Percentiles rank a stretch among this genome's conserved stretches.
Conservation (phyloP, 2,329 filamentous ascomycete genomes). For the Capronia americana region DNA sequence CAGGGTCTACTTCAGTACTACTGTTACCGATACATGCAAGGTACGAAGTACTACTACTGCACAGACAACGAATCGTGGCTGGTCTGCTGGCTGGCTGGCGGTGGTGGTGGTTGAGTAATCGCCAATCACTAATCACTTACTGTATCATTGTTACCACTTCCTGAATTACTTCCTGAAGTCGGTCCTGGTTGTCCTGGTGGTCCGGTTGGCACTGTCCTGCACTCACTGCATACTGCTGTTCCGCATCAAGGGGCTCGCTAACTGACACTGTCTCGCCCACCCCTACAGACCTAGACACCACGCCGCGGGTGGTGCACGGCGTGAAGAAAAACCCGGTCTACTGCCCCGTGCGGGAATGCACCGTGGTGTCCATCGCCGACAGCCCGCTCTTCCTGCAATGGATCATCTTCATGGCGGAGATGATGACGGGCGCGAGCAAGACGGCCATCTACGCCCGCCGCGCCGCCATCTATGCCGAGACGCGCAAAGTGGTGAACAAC, state of each 20-base stretch:
- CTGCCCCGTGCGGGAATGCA: constrained; percentile 1
- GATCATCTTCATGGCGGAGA: constrained; percentile 5
- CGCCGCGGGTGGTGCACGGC: background rate
- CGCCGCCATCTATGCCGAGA: background rate
- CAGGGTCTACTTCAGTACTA: background rate
- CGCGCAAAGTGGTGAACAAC: background rate
- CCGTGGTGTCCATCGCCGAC: background rate
- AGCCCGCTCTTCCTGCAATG: constrained; percentile 1
- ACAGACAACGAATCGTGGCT: too few species aligned
- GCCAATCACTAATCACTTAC: too few species aligned
- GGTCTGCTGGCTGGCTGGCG: too few species aligned
- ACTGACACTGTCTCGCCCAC: background rate
- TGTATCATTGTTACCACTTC: too few species aligned
- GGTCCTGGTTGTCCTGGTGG: too few species aligned
- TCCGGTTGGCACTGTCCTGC: background rate
- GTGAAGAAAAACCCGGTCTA: background rate
- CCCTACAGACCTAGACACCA: background rate
- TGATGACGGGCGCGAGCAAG: background rate
- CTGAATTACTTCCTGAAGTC: too few species aligned
- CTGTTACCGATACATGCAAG: too few species aligned
- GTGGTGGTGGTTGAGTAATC: too few species aligned
- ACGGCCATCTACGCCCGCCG: background rate
- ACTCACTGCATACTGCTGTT: background rate
- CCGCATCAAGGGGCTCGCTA: background rate
- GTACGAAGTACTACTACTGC: too few species aligned